Base-by-base conservation (phyloP, 1,284 basidiomycete genomes). In the Trametes pubescens region DNA sequence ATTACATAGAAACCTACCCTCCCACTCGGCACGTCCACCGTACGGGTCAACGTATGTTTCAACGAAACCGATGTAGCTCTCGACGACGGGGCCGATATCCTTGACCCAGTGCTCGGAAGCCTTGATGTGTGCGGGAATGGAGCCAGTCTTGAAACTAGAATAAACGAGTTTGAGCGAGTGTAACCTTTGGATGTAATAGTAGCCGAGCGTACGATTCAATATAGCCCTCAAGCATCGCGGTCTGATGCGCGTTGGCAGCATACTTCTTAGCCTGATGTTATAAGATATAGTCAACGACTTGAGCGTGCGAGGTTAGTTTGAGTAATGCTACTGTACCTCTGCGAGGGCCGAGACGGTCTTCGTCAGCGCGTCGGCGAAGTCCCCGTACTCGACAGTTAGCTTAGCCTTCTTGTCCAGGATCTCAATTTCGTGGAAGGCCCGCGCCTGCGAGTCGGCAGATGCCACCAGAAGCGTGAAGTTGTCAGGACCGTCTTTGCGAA, bases 41-140 rank as follows among this genome's bases (percentile, higher is more conserved):
- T 92, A 93, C 10, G 93, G 94, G 73, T 95, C 93, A 21, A 94
- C 89, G 66, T 95, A 95, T 1, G 90, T 92, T 74, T 83, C 82
- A 38, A 82, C 74, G 65, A 80, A 81, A 26, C 93, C 93, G 60
- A 95, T 87, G 75, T 95, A 94, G 40, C 85, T 90, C 76, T 95
- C 94, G 13, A 96, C 94, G n/a, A 91, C 88, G 11, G 93, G 93
- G 0, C 92, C 91, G 32, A 93, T 79, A 74, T 96, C 93, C 76
- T 91, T 89, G 26, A 96, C 93, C 93, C 93, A 96, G 66, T 87
- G 80, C 47, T 79, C 85, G 1, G 91, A 93, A 0, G 85, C 93
- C 52, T 88, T 81, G 74, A 92, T 89, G 80, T 95, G 93, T 29
- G 85, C 88, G 60, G 88, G 82, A 64, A 95, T 88, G 6, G 90